Base-by-base conservation (phyloP, 2,329 filamentous ascomycete genomes). In the Botrytis porri region DNA sequence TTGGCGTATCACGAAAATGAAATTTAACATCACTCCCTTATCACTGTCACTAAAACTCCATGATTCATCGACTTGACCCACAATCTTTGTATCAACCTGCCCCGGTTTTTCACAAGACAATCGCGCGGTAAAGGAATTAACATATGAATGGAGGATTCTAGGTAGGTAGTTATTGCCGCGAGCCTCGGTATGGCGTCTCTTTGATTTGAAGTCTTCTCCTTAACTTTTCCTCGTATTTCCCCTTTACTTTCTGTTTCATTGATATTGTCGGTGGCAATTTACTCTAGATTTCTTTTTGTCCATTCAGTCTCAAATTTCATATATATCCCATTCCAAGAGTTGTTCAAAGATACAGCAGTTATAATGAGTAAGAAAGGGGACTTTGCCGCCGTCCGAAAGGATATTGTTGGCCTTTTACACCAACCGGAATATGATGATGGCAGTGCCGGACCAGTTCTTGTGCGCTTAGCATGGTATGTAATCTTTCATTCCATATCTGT, bases 361-460 rank as follows among this genome's bases (percentile, higher is more conserved):
- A 70, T 57, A 60, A 80, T 80, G 79, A 78, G 78, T 66, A 73
- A 91, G 83, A 87, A 88, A 79, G 89, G 92, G 59, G 92, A 93
- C 83, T 86, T 92, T 77, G 86, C 86, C 63, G 84, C 85, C 57
- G 69, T 71, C 9, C 41, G 59, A 37, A 63, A 71, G 59, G 69
- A 71, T 54, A 71, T 71, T 29, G 59, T 54, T 29, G 43, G 59
- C 39, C 84, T 89, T 71, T 82, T 90, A 64, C 83, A 87, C 74
- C 87, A 90, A 79, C 88, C 89, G 35, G 87, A 84, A 75, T 91
- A 90, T 80, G 89, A 91, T 77, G 89, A 91, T 81, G 89, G 89
- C 29, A 89, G 86, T 73, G 87, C 88, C 43, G 89, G 88, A 1
- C 89, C 89, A 0, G 87, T 91, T 0, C 86, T 91, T 69, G 88